Evolutionary conservation across 331 rosid genomes (phyloP), one percentile per base, ranked within the genome.

Genomic region (Ulmus americana): DNA sequence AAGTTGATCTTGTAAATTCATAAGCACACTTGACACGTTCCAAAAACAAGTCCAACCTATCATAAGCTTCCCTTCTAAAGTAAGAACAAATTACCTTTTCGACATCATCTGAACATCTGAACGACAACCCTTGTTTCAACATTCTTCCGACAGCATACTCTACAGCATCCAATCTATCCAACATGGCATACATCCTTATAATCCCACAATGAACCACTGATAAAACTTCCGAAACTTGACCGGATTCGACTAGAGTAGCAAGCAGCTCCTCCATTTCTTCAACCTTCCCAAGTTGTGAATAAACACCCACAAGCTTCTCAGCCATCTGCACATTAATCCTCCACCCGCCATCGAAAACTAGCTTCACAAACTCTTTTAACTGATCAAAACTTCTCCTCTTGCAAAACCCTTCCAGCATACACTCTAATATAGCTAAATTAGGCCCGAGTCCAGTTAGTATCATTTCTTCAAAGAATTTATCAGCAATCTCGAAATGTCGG

Each of bases 61-160:
- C 88, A 70, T 78, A 72, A 65, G 86, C 83, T 18, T 66, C 73
- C 69, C 46, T 66, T 75, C 92, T 81, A 39, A 86, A 86, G 71
- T 83, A 83, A 5, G 76, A 75, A 22, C 85, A 79, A 47, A 86
- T 79, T 47, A 83, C 86, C 66, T 56, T 81, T 63, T 83, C 92
- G 15, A 86, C 78, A 71, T 65, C 91, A 50, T 74, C 80, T 5
- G 68, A 10, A 40, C 65, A 53, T 39, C 65, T 59, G 68, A 86
- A 81, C 22, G 76, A 68, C 39, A 72, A 52, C 40, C 85, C 89
- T 68, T 65, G 80, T 71, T 83, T 86, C 64, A 86, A 50, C 94
- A 83, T 79, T 63, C 87, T 77, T n/a, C 79, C 90, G 11, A 81
- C 79, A 40, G 84, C 76, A 56, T 75, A 73, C 58, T 86, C 90